These are phyloP conservation scores for Xylaria sp. DNA, from an alignment of 495 filamentous ascomycete genomes.

Conservation along the genomic window DNA sequence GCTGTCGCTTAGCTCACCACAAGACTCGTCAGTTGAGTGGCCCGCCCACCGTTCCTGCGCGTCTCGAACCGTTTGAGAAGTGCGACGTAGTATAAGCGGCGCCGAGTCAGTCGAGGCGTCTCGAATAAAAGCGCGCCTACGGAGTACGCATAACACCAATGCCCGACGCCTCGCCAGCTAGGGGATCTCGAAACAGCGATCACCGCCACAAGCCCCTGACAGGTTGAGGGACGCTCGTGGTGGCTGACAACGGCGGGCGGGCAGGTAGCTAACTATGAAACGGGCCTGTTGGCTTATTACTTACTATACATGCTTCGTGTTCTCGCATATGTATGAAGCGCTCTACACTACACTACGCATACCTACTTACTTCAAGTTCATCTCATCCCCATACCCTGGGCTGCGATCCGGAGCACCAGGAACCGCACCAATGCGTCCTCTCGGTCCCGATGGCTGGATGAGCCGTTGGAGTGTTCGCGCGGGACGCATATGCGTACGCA, in stretches of 20 bases:
- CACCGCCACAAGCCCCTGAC: constrained; percentile 8
- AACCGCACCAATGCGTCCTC: background rate
- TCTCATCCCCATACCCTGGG: background rate
- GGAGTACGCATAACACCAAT: no score
- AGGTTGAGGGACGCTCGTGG: no score
- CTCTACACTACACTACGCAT: no score
- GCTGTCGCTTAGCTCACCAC: background rate
- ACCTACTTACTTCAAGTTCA: no score
- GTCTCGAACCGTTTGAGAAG: background rate
- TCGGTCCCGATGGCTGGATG: constrained; percentile 5
- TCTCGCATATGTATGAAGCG: no score
- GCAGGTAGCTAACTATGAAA: constrained; percentile 2
- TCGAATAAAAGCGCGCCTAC: background rate
- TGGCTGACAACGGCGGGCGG: constrained; percentile 6
- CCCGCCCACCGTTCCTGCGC: background rate
- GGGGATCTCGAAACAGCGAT: background rate
- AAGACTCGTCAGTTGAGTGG: background rate
- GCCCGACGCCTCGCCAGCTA: background rate
- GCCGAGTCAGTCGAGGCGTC: background rate
- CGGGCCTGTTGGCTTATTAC: no score
- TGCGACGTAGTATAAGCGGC: constrained; percentile 15
- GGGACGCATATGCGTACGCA: no score
- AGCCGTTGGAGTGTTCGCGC: background rate
- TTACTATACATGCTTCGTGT: background rate
- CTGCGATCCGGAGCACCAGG: background rate